Percentiles rank a stretch among this genome's conserved stretches.
Conservation (phyloP, 2,329 filamentous ascomycete species). For the Byssochlamys sp. region DNA sequence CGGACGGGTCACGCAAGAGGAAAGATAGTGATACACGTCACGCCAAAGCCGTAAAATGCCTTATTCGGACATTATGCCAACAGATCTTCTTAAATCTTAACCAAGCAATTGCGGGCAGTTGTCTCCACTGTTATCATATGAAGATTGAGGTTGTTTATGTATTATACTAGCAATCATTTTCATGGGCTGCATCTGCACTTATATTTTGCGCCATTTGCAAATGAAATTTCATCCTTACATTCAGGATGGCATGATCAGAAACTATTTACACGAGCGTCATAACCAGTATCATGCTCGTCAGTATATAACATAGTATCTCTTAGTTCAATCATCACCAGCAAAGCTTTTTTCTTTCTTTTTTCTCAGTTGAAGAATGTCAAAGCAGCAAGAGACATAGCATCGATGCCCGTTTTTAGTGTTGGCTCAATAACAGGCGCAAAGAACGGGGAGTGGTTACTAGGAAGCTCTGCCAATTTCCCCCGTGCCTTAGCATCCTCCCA, state of each 20-base stretch:
- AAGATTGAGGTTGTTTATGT: too few species aligned
- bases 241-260: too few species aligned
- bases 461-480: constrained; percentile 40
- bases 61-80: background rate
- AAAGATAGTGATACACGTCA: constrained; percentile 46
- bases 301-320: constrained; percentile 5
- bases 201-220: too few species aligned
- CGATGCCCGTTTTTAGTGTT: constrained; percentile 43
- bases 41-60: constrained; percentile 6
- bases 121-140: background rate
- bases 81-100: too few species aligned
- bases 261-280: too few species aligned
- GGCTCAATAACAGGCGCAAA: constrained; percentile 50
- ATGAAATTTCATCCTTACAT: too few species aligned
- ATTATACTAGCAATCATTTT: too few species aligned
- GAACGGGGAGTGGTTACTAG: constrained; percentile 49
- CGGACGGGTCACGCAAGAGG: constrained; percentile 48
- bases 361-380: constrained; percentile 27
- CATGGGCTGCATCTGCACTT: too few species aligned
- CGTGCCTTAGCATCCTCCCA: constrained; percentile 43
- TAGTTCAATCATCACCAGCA: constrained; percentile 3
- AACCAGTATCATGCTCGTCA: background rate
- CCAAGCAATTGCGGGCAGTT: background rate
- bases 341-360: background rate
- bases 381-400: constrained; percentile 43